Conservation (phyloP, 495 filamentous ascomycete species). For the Astrocystis sublimbata region DNA sequence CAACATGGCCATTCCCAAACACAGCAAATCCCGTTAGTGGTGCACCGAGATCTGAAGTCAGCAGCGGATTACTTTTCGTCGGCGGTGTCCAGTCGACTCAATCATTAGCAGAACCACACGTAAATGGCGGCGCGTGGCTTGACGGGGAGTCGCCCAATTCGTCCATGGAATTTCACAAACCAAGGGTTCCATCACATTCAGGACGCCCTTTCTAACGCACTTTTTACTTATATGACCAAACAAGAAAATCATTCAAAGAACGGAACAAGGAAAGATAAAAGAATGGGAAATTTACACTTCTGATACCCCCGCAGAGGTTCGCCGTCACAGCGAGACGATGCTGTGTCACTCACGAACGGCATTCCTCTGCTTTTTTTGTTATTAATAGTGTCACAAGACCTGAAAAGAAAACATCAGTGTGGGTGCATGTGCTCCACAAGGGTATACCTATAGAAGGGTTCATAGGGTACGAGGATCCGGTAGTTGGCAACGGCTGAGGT, state of each 20-base stretch:
- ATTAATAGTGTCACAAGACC: not conserved
- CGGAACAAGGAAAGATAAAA: not conserved
- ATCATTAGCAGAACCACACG: slow-evolving; percentile 5
- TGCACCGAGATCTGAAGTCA: slow-evolving; percentile 15
- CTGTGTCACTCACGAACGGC: not conserved
- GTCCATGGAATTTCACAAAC: not conserved
- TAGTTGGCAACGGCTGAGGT: not conserved
- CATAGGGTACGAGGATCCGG: not conserved
- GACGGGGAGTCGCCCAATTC: slow-evolving; percentile 20
- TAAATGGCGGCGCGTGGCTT: slow-evolving; percentile 27
- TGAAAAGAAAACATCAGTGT: not conserved
- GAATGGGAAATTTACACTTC: no score
- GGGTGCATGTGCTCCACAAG: not conserved
- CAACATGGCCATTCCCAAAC: not conserved
- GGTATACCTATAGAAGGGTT: not conserved
- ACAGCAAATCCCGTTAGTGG: not conserved
- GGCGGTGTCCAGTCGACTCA: slow-evolving; percentile 18
- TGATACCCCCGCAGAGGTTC: not conserved
- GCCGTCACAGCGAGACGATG: not conserved
- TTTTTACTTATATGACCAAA: no score
- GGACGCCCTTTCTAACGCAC: not conserved
- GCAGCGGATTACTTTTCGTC: slow-evolving; percentile 32
- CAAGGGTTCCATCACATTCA: not conserved
- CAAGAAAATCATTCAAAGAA: no score
- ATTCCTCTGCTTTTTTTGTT: not conserved